phyloP scores from a whole-genome alignment of 2,329 filamentous ascomycete species.

The Claviceps sp. region DNA sequence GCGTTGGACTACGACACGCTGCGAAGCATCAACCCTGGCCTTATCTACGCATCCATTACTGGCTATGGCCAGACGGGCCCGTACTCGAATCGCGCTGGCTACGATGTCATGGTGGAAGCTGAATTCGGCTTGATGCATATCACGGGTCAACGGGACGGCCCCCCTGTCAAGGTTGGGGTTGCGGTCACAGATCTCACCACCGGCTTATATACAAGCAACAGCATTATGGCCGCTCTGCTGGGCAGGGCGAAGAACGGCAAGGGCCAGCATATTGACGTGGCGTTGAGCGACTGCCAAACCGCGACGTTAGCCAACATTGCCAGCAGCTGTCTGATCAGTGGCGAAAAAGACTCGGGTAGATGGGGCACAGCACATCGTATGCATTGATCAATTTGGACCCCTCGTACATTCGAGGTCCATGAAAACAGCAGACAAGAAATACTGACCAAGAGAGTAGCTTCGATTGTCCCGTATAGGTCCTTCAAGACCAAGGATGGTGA shows the following conservation, averaged over 20 bases:
- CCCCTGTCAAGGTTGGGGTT: constrained; percentile 93
- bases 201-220: constrained; percentile 86
- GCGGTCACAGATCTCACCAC: constrained; percentile 95
- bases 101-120: constrained; percentile 99
- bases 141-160: constrained; percentile 74
- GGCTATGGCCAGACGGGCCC: constrained; percentile 95
- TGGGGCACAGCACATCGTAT: constrained; percentile 95
- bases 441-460: constrained; percentile 41
- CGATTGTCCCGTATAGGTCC: constrained; percentile 88
- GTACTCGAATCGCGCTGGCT: constrained; percentile 75
- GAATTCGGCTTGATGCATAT: constrained; percentile 99
- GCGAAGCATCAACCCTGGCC: constrained; percentile 63
- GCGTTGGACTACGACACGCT: constrained; percentile 76
- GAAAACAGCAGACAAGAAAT: background rate
- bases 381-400: constrained; percentile 6
- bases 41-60: constrained; percentile 94
- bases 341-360: constrained; percentile 71
- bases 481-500: constrained; percentile 64
- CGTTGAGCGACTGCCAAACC: constrained; percentile 86
- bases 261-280: constrained; percentile 86
- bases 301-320: constrained; percentile 93
- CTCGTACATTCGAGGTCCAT: no score
- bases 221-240: constrained; percentile 88
- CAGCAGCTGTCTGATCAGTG: constrained; percentile 79
- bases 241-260: constrained; percentile 57